Base-by-base conservation (phyloP, 495 filamentous ascomycete species). In the Penicillium nucicola region DNA sequence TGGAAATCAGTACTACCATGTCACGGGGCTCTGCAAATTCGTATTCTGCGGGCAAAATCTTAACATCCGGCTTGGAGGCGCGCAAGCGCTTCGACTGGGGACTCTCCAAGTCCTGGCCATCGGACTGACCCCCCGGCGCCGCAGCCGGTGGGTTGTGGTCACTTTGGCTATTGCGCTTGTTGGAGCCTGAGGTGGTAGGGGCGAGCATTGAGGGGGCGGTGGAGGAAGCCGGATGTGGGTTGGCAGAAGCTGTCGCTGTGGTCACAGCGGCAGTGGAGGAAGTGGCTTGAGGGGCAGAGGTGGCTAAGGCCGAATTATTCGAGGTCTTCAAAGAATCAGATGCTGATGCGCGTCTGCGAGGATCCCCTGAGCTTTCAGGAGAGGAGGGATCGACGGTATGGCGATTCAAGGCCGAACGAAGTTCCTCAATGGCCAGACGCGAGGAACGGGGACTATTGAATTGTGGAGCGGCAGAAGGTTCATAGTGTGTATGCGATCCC, bases 1-100 rank as follows among this genome's bases (percentile, higher is more conserved):
- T 90, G 42, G 91, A 83, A 50, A 98, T 95, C 55, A 97, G 76
- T 28, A 88, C 77, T 6, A 95, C 93, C 56, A 98, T 76, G 68
- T 96, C 89, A 56, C 87, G 84, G 14, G 87, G 80, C 42, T 88
- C 79, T 56, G 88, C 92, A 19, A 77, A 67, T 57, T 93, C 88
- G 68, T 98, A 98, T 57, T 77, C 70, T 30, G 71, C 60, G 5
- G 93, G 91, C 65, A 98, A 74, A 19, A 84, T 47, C 67, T 91
- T 97, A 17, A 82, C 76, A 10, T 77, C 67, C 11, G 82, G 74
- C 45, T 80, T 81, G 23, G 76, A 61, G 35, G 77, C 67, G 31
- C 80, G 77, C 46, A 70, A 60, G 40, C 80, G 78, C 60, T 82
- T 83, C 13, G 73, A 67, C 42, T 72, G 75, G 42, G 72, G 80